Evolutionary conservation across 2,329 filamentous ascomycete species (phyloP), one percentile per base, ranked within the genome.

Genomic region (Pseudogymnoascus sp.): DNA sequence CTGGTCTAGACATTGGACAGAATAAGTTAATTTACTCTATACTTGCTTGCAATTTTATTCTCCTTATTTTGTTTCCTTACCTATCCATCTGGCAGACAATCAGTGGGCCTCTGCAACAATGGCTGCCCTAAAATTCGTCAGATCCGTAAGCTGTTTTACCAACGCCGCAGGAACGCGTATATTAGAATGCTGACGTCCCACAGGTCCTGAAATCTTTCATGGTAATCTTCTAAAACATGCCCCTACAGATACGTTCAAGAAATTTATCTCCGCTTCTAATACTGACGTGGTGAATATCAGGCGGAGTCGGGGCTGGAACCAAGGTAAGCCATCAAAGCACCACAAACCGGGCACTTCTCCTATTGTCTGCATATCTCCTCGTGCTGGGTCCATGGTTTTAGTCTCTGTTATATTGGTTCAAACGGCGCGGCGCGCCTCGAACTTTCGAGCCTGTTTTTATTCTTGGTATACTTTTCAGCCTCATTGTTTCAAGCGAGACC

Each of bases 121-220:
- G 78, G 74, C 82, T 37, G 80, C 84, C 52, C 71, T 87, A 31
- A 83, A 81, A 70, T 88, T 88, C 71, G 86, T 90, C 12, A 80
- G 80, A 75, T 86, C 84, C 49, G 87, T 89, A 76, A 68, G 82
- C 73, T n/a, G 4, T 21, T 9, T 8, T 14, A 55, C 14, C 33
- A 38, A 33, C 16, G 16, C 8, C 21, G 21, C 12, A 43, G 45
- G 33, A 60, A 31, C 8, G 63, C 62, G 41, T 65, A 63, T 41
- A 63, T 33, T 25, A 65, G 68, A 37, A 31, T 38, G 49, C 60
- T 52, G 43, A 52, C 31, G 43, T 38, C 18, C 14, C 16, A 16
- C 63, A 95, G 91, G 91, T 96, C 55, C 83, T 91, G 80, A 88
- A 89, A 73, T 93, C 90, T 1, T 97, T 97, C 75, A 85, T 90